Evolutionary conservation across 306 rosid genomes (phyloP), one percentile per base, ranked within the genome.

Genomic region (Quercus berberidifolia): DNA sequence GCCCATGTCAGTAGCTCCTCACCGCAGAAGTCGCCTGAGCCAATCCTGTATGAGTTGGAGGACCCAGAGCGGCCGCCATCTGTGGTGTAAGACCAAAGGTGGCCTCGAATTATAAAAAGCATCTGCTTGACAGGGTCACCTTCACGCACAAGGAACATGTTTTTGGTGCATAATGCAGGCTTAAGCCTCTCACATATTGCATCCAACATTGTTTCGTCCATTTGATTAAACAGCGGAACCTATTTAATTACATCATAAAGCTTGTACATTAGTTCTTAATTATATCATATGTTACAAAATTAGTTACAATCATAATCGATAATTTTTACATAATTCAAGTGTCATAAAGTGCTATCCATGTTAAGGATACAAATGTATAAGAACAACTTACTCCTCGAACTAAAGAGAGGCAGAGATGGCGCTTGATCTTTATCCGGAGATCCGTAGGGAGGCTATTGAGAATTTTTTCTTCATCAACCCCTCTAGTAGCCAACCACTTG

Each of bases 1-100:
- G 99, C 97, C 99, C 99, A 95, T 1, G 97, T 91, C 60, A 95
- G 78, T 3, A 95, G 89, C 46, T 95, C 99, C 85, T 95, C 99
- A 0, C 99, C 99, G 26, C 98, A 95, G 85, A 95, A 95, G 76
- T 95, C 98, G 4, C 94, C 93, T 0, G 98, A 93, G 15, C 94
- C 94, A 20, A 95, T 82, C 2, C 69, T 83, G 73, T 94, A 90
- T 0, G 98, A 95, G 87, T 91, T 95, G 89, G 91, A 95, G 85
- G 93, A 95, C 14, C 98, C 98, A 0, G 87, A 85, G 1, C 99
- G 84, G 62, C 97, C 99, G 6, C 99, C 98, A 19, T 91, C 89
- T 1, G 99, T 95, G 78, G 98, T 95, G 89, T 82, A 93, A 0
- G 98, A 91, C 64, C 91, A 98, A 26, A 95, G 96, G 79, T 89